These are phyloP conservation scores for Acaromyces ingoldii DNA, from an alignment of 1,284 basidiomycete species.

Conservation along the genomic window DNA sequence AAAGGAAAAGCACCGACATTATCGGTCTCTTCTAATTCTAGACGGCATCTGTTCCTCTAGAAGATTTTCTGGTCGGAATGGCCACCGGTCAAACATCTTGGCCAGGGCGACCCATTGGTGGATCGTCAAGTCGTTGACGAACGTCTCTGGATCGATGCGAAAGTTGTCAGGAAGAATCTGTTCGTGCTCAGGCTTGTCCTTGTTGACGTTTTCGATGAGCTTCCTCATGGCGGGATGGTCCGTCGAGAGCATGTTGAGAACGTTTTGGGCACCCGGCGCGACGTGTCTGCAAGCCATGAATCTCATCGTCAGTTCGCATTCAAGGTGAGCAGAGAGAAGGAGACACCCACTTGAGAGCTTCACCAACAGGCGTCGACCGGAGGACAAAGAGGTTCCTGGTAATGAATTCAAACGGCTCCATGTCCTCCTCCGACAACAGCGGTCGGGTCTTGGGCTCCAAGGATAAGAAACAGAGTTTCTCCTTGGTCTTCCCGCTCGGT, in stretches of 20 bases:
- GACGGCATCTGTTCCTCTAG: too few relatives aligned
- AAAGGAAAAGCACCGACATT: too few relatives aligned
- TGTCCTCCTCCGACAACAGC: conserved; percentile 21
- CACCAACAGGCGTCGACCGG: conserved; percentile 22
- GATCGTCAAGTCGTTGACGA: conserved; percentile 33
- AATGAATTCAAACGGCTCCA: conserved; percentile 44
- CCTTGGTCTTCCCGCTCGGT: neutral
- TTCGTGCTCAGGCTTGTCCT: neutral
- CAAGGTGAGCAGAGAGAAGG: too few relatives aligned
- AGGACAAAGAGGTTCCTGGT: conserved; percentile 43
- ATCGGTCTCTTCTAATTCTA: too few relatives aligned
- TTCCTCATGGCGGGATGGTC: conserved; percentile 19
- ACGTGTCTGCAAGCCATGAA: conserved; percentile 11
- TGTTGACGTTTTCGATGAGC: conserved; percentile 6
- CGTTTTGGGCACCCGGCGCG: conserved; percentile 40
- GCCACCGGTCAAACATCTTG: conserved; percentile 46
- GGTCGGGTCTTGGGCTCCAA: conserved; percentile 34
- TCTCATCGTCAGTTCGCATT: too few relatives aligned
- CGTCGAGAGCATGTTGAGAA: conserved; percentile 28
- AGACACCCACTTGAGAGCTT: conserved; percentile 30
- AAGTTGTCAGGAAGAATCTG: too few relatives aligned
- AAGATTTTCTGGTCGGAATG: conserved; percentile 34
- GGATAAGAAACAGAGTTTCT: conserved; percentile 17
- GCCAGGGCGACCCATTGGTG: conserved; percentile 42
- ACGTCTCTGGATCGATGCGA: conserved; percentile 27